Conservation (phyloP, 495 filamentous ascomycete genomes). For the Aspergillus wentii region DNA sequence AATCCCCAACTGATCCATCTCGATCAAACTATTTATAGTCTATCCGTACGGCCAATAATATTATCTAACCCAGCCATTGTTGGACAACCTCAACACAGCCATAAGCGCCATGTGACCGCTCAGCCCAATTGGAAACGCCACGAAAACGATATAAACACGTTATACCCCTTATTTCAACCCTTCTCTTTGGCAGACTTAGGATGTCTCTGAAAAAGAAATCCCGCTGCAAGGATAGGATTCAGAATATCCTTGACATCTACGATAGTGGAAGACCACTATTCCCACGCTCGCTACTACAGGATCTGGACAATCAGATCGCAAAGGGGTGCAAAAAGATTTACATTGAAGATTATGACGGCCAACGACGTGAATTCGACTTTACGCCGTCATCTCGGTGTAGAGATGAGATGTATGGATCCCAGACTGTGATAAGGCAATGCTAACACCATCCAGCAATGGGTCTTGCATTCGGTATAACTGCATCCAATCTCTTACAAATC, state of each 20-base stretch:
- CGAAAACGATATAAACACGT: too few species aligned
- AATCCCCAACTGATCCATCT: too few species aligned
- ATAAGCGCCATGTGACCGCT: too few species aligned
- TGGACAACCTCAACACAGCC: too few species aligned
- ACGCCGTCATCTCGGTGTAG: constrained; percentile 12
- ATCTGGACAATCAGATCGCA: constrained; percentile 15
- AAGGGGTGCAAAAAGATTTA: constrained; percentile 9
- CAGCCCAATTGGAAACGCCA: too few species aligned
- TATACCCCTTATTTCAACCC: too few species aligned
- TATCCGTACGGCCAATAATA: too few species aligned
- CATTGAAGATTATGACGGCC: constrained; percentile 14
- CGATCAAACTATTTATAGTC: too few species aligned
- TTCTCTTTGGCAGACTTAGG: too few species aligned
- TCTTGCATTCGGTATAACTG: background rate
- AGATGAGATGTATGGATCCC: background rate
- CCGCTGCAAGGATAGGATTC: too few species aligned
- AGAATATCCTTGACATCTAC: constrained; percentile 11
- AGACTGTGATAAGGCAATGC: background rate
- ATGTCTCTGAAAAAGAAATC: too few species aligned
- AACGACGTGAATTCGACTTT: constrained; percentile 9
- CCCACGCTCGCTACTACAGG: constrained; percentile 15
- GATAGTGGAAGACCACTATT: constrained; percentile 15
- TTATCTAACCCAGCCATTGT: too few species aligned
- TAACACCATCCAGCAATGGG: background rate
- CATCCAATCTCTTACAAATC: background rate